Conservation (phyloP, 176 grass and related monocot species). For the Bothriochloa decipiens region DNA sequence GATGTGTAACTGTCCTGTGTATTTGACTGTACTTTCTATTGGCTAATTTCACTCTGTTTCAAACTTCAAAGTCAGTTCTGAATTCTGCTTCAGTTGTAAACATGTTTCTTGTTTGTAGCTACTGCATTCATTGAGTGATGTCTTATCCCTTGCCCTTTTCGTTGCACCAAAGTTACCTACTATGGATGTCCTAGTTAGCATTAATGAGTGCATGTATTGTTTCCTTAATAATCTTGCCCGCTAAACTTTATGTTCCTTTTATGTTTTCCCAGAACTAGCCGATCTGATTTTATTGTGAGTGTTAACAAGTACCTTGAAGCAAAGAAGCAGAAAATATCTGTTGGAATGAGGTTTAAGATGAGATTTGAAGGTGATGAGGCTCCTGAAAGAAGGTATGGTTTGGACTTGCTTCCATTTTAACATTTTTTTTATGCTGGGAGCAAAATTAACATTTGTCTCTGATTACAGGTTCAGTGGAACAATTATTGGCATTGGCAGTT, state of each 20-base stretch:
- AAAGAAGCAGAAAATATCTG: constrained; percentile 76
- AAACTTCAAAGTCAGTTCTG: constrained; percentile 7
- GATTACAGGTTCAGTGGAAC: constrained; percentile 91
- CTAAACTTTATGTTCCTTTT: constrained; percentile 25
- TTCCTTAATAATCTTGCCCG: neutral
- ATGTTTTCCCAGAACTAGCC: constrained; percentile 67
- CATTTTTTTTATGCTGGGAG: constrained; percentile 4
- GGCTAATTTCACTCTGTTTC: constrained; percentile 3
- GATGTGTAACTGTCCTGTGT: neutral
- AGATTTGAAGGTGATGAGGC: constrained; percentile 95
- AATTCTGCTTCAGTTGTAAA: constrained; percentile 22
- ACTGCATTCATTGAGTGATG: neutral
- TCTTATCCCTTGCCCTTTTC: constrained; percentile 5
- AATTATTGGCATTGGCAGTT: constrained; percentile 71
- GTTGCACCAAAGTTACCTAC: neutral
- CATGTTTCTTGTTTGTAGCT: neutral
- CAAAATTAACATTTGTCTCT: constrained; percentile 30
- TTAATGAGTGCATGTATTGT: neutral
- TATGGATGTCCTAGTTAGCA: constrained; percentile 21
- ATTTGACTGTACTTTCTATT: neutral
- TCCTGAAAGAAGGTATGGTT: constrained; percentile 80
- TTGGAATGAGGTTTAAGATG: constrained; percentile 98
- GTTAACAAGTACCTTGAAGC: constrained; percentile 93
- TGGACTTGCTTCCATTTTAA: constrained; percentile 24
- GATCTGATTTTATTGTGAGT: constrained; percentile 86